A percentile compares a stretch with the other conserved stretches of the same genome.
phyloP scores from a whole-genome alignment of 768 basidiomycete genomes.

The Suillus fuscotomentosus region DNA sequence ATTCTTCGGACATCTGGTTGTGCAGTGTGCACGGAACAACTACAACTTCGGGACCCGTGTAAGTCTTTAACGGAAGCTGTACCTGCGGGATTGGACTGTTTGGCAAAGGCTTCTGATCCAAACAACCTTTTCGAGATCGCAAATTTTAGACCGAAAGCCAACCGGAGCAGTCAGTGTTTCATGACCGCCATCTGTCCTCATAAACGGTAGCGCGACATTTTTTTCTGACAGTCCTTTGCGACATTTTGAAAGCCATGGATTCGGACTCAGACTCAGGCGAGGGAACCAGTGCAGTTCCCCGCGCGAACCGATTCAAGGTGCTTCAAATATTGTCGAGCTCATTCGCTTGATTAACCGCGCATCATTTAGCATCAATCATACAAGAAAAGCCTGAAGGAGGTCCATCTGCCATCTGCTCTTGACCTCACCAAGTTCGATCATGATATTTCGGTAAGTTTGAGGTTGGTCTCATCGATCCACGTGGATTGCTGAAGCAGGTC shows the following conservation, averaged over 20 bases:
- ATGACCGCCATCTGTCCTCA: not conserved
- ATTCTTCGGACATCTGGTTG: not conserved
- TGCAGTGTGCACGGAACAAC: not conserved
- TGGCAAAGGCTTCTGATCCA: conserved; percentile 10
- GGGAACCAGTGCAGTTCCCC: conserved; percentile 23
- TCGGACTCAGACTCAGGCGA: conserved; percentile 7
- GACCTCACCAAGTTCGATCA: conserved; percentile 53
- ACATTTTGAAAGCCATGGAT: not conserved
- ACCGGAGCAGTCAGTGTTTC: not conserved
- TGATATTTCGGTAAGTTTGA: conserved; percentile 48
- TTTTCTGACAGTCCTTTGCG: not conserved
- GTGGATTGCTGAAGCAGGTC: not conserved
- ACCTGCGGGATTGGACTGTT: not conserved
- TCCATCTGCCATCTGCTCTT: conserved; percentile 70
- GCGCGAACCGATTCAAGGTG: conserved; percentile 52
- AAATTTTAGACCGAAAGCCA: conserved; percentile 1
- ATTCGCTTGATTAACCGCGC: not conserved
- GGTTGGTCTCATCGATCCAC: not conserved
- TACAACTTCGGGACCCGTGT: not conserved
- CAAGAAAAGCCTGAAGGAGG: conserved; percentile 59
- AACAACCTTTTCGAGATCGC: conserved; percentile 8
- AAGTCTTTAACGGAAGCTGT: not conserved
- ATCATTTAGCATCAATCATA: conserved; percentile 68
- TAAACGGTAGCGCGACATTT: not conserved
- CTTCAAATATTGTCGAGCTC: not conserved